These are phyloP conservation scores for Suillus plorans DNA, from an alignment of 768 basidiomycete species.

Conservation along the genomic window DNA sequence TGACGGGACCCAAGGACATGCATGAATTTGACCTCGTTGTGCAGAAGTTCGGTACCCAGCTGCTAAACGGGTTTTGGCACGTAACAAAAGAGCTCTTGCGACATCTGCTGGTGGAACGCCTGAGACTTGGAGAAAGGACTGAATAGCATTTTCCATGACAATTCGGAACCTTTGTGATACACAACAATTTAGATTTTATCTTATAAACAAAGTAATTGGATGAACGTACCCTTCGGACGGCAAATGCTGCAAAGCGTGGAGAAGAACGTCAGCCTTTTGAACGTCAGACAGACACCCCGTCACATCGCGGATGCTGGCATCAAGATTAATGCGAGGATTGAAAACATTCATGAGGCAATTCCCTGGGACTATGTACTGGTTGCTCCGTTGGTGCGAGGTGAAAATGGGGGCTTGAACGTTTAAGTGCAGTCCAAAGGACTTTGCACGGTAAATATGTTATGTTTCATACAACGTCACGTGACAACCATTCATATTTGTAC, in stretches of 20 bases:
- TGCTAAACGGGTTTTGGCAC: conserved; percentile 65
- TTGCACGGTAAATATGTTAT: neutral
- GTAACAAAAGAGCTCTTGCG: conserved; percentile 62
- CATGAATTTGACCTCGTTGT: conserved; percentile 51
- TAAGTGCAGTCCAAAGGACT: neutral
- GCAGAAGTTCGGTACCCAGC: conserved; percentile 60
- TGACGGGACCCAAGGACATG: neutral
- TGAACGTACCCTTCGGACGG: conserved; percentile 60
- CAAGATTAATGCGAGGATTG: conserved; percentile 75
- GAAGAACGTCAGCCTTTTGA: conserved; percentile 68
- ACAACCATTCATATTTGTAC: neutral
- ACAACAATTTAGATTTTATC: conserved; percentile 1
- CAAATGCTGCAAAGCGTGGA: conserved; percentile 83
- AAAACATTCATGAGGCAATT: conserved; percentile 52
- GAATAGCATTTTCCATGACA: conserved; percentile 63
- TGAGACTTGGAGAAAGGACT: conserved; percentile 63
- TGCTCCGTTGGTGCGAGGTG: neutral
- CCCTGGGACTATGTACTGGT: neutral
- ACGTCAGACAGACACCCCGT: conserved; percentile 54
- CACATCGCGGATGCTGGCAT: conserved; percentile 74
- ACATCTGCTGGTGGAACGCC: conserved; percentile 49
- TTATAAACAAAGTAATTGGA: too few species aligned
- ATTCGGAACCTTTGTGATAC: conserved; percentile 32
- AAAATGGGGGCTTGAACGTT: neutral
- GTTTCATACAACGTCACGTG: neutral